phyloP scores from a whole-genome alignment of 495 filamentous ascomycete species.

The Aspergillus conjunctus region DNA sequence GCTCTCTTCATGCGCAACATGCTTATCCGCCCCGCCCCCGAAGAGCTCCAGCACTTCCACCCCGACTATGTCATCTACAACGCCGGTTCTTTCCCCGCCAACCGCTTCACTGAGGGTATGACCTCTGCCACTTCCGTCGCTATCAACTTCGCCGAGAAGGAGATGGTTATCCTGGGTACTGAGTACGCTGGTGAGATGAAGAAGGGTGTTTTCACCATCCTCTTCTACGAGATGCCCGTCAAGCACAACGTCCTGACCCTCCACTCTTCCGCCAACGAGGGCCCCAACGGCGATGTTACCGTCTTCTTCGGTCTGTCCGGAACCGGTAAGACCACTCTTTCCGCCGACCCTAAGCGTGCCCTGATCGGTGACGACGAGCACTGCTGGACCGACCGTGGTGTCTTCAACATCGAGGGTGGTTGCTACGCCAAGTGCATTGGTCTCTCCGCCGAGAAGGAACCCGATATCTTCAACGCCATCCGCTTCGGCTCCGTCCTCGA shows the following conservation, averaged over 20 bases:
- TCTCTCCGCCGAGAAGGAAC: conserved; percentile 97
- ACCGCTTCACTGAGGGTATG: conserved; percentile 97
- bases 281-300: conserved; percentile 85
- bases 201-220: conserved; percentile 98
- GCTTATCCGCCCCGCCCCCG: conserved; percentile 89
- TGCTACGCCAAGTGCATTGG: conserved; percentile 99
- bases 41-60: conserved; percentile 95
- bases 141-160: conserved; percentile 87
- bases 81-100: conserved; percentile 96
- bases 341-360: conserved; percentile 92
- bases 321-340: conserved; percentile 97
- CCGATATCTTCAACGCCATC: conserved; percentile 97
- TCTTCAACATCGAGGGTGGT: conserved; percentile 99
- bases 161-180: conserved; percentile 98
- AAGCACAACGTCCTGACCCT: conserved; percentile 99
- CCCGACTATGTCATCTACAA: conserved; percentile 99
- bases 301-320: conserved; percentile 99
- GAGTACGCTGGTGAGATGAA: conserved; percentile 99
- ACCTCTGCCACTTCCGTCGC: conserved; percentile 88
- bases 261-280: conserved; percentile 92
- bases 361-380: conserved; percentile 99
- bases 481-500: conserved; percentile 95
- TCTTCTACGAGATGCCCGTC: conserved; percentile 99
- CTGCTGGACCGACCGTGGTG: conserved; percentile 95
- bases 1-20: conserved; percentile 99